Base-by-base conservation (phyloP, 768 basidiomycete species). In the Suillus placidus region DNA sequence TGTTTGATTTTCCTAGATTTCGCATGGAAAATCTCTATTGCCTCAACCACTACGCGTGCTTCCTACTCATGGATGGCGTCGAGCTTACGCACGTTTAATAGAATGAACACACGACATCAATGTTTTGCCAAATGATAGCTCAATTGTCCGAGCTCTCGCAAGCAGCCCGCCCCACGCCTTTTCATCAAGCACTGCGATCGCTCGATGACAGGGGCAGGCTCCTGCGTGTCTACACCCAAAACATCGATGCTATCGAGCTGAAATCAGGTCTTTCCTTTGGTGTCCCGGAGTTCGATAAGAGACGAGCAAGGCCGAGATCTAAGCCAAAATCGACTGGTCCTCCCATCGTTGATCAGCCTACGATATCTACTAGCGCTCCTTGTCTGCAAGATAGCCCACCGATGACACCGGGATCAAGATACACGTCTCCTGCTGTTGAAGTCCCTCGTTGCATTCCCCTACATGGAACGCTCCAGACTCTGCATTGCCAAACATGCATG, bases 91-190 rank as follows among this genome's bases (percentile, higher is more conserved):
- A 45, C 20, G 42, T 42, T 68, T 68, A 69, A 63, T 76, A 92
- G 91, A 89, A 87, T 61, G 92, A 88, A 75, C 83, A 85, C 69
- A 91, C 85, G 30, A 94, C 91, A 7, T 84, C 88, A 34, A 79
- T 91, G 38, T 96, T 91, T 76, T 94, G 89, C 77, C 91, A 91
- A 75, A 95, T 95, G 94, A 93, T 96, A 68, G 92, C 92, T 43
- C 88, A 87, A 64, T 81, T 97, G 9, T 91, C 92, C 40, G 84
- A 85, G 67, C 80, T 94, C 32, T 90, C 94, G 1, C 81, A 86
- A 62, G 81, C 84, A 4, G 93, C 94, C 18, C 72, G 83, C 66
- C 94, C 95, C 9, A 95, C 95, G 4, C 80, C 88, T 1, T 96
- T 96, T 71, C 95, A 97, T 73, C 77, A 82, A 13, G 79, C 92